Evolutionary conservation across 2,329 filamentous ascomycete genomes (phyloP), one percentile per base, ranked within the genome.

Genomic region (Pyricularia sp.): DNA sequence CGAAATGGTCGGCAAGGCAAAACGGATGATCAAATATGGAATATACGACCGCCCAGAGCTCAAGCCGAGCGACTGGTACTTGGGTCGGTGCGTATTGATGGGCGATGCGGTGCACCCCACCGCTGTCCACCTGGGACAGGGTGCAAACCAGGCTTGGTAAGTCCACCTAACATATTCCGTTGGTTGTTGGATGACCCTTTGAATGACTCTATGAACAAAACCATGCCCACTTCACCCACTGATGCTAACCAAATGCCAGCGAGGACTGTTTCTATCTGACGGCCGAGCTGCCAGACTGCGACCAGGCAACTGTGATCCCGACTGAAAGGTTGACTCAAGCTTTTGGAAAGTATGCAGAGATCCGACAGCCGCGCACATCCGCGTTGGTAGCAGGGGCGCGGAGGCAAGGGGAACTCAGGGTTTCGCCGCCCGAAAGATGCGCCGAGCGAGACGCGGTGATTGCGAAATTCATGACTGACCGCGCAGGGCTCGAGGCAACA

Each of bases 71-170:
- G 42, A 61, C n/a, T 67, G 66, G 66, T 33, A 31, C 42, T 67
- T 36, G 28, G 66, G 50, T 4, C 42, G 66, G 11, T 67, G 66
- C 25, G 66, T 63, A n/a, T 31, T 67, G 25, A n/a, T 67, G 11
- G 66, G 66, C n/a, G 66, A 67, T 23, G 65, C 65, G 2, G 65
- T 67, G 26, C 65, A 67, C 50, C 65, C 65, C 12, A 67, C 50
- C 14, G 50, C 7, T 14, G 50, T 55, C 26, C 66, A 67, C 30
- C 42, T 67, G 23, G 66, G 66, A 17, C 66, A 67, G 23, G 66
- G 28, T 26, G 50, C 66, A 9, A 67, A 61, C 20, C 66, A 67
- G 59, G 66, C 66, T 12, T 61, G 50, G 66, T 67, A 33, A 31
- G 42, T 28, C 17, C 25, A 23, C 2, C 7, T 9, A 33, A n/a